Evolutionary conservation across 75 land plant genomes (phyloP), one percentile per base, ranked within the genome.

Genomic region (Gnetum montanum): DNA sequence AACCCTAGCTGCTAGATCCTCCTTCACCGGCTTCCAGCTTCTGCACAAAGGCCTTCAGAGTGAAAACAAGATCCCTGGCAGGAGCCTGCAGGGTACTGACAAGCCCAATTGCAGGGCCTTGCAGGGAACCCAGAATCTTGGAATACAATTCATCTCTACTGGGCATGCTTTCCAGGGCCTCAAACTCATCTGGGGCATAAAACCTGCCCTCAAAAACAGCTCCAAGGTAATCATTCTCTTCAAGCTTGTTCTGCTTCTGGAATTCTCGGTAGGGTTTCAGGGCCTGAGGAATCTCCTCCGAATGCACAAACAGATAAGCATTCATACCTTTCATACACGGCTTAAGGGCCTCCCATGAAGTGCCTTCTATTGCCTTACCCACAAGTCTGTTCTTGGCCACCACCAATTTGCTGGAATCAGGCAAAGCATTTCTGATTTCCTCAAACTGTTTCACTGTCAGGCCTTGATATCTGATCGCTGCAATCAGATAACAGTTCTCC

Each of bases 311-410:
- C 29, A 90, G 54, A 82, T 85, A 94, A 5, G 85, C 96, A 50
- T 89, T 94, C 91, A 85, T 85, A 6, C 99, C 99, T 35, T 62
- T 78, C 80, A 86, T 71, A 46, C 88, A 86, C 0, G 96, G 96
- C 62, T 76, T 71, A 27, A 94, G 63, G 0, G 88, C 81, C 71
- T 78, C 99, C 90, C 90, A 94, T 26, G 55, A 34, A 18, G 99
- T 94, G 2, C 96, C 99, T 49, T 89, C 88, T 6, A 94, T 66
- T 46, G 99, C 99, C 63, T 90, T 94, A 4, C 46, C 60, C 30
- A 94, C 86, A 20, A 90, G 79, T 24, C 74, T 89, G 82, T 89
- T 89, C 76, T 94, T 94, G 48, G 96, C 90, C 13, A 94, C 90
- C 26, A 83, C n/a, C 31, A 90, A 74, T 43, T 68, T 83, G 31